Evolutionary conservation across 805 yeast species (phyloP).

Genomic region (Sungouiella blattae): DNA sequence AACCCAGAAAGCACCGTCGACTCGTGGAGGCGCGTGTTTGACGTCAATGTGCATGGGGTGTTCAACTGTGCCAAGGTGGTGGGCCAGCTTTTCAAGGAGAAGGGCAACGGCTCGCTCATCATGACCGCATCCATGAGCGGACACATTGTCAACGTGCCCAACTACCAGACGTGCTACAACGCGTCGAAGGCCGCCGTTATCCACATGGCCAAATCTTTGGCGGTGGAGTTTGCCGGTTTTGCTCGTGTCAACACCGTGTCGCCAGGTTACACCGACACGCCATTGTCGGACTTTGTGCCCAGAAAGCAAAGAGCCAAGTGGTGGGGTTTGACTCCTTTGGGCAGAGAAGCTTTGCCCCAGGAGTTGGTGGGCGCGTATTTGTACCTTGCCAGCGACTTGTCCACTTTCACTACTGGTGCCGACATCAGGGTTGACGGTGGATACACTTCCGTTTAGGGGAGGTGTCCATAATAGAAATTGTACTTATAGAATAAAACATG

Average conservation of each 20-base stretch:
- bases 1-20: conserved; percentile 44
- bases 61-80: conserved; percentile 61
- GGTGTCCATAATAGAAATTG: too few species aligned
- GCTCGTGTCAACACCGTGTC: conserved; percentile 20
- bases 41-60: conserved; percentile 36
- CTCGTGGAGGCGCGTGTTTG: conserved; percentile 70
- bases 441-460: conserved; percentile 16
- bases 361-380: conserved; percentile 21
- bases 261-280: conserved; percentile 20
- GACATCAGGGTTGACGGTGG: conserved; percentile 22
- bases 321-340: conserved; percentile 22
- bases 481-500: too few species aligned
- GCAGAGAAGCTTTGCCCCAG: conserved; percentile 20
- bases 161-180: conserved; percentile 62
- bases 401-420: conserved; percentile 19
- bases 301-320: conserved; percentile 19
- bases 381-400: conserved; percentile 23
- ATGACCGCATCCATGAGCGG: conserved; percentile 90
- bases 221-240: conserved; percentile 20
- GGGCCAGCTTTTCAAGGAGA: conserved; percentile 69
- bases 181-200: conserved; percentile 21
- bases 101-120: conserved; percentile 73
- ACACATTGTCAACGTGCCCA: conserved; percentile 82
- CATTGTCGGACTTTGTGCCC: conserved; percentile 18
- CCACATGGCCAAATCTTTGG: conserved; percentile 21